Conservation (phyloP, 805 yeast species). For the Jamesozyma rosinii region DNA sequence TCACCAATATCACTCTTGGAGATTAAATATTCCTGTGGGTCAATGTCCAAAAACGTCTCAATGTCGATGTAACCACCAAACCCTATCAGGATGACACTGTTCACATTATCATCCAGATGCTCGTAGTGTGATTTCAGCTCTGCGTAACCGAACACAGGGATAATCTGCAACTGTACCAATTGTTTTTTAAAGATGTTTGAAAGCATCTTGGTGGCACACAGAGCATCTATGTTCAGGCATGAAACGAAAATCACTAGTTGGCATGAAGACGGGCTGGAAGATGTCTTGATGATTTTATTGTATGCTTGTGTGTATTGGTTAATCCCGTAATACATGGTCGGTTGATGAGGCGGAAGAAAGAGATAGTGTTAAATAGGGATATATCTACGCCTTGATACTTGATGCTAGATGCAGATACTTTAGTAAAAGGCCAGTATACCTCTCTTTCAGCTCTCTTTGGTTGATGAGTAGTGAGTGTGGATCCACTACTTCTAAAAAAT, state of each 20-base stretch:
- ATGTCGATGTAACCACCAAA: conserved; percentile 91
- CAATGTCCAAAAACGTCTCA: conserved; percentile 61
- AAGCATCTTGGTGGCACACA: conserved; percentile 78
- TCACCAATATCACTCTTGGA: conserved; percentile 23
- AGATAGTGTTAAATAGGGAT: not conserved
- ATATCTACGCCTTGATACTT: not conserved
- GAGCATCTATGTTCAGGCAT: conserved; percentile 81
- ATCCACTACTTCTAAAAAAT: no score
- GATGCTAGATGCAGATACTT: not conserved
- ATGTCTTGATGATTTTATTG: conserved; percentile 55
- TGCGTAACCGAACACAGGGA: conserved; percentile 87
- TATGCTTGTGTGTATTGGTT: conserved; percentile 59
- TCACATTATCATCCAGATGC: conserved; percentile 59
- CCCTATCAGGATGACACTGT: conserved; percentile 72
- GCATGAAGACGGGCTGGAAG: conserved; percentile 87
- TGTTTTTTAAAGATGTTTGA: conserved; percentile 65
- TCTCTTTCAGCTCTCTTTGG: no score
- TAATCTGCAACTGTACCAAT: conserved; percentile 74
- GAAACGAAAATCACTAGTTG: conserved; percentile 81
- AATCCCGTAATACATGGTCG: conserved; percentile 64
- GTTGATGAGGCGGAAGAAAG: not conserved
- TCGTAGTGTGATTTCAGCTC: conserved; percentile 59
- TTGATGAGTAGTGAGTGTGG: no score
- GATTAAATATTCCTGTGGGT: conserved; percentile 42
- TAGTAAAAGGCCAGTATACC: no score